Evolutionary conservation across 148 eudicot species (phyloP), one percentile per base, ranked within the genome.

Genomic region (Camellia lanceoleosa): DNA sequence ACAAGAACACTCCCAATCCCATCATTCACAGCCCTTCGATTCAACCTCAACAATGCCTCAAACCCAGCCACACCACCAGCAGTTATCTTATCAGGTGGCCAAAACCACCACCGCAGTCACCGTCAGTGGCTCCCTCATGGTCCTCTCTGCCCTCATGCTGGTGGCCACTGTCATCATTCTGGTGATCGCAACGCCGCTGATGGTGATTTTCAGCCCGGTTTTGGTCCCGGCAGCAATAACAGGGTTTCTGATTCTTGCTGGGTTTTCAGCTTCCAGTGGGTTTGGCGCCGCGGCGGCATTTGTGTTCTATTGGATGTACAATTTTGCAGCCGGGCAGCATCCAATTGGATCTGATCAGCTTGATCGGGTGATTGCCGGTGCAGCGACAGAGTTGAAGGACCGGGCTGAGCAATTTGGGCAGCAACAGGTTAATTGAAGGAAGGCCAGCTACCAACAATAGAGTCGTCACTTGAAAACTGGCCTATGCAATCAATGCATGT

Each of bases 101-200:
- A 87, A 84, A 47, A 73, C 85, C 78, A 71, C 89, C 74, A 87
- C 89, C 38, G 89, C 89, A 14, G 83, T 87, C 23, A 82, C 89
- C 59, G 60, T 82, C 47, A 84, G 85, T 61, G 89, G 87, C 1
- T 84, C 87, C 1, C 85, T 84, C 46, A 52, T 84, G 60, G 84
- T 85, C 41, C 81, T 87, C 44, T 87, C 89, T 41, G 86, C 81
- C 43, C 77, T 87, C 3, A 81, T 83, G 0, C 78, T 87, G 58
- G 83, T 84, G 3, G 88, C 85, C 2, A 87, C 90, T 10, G 88
- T 87, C 18, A 76, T 87, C 68, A 86, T 84, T 12, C 84, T 87
- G 16, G 84, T 77, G 7, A 19, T 85, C 52, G 83, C 82, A 3
- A 85, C 88, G 5, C 90, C 86, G 18, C 70, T 85, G 7, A 68